These are phyloP conservation scores for Angomonas deanei DNA, from an alignment of 208 protist species.

Conservation along the genomic window DNA sequence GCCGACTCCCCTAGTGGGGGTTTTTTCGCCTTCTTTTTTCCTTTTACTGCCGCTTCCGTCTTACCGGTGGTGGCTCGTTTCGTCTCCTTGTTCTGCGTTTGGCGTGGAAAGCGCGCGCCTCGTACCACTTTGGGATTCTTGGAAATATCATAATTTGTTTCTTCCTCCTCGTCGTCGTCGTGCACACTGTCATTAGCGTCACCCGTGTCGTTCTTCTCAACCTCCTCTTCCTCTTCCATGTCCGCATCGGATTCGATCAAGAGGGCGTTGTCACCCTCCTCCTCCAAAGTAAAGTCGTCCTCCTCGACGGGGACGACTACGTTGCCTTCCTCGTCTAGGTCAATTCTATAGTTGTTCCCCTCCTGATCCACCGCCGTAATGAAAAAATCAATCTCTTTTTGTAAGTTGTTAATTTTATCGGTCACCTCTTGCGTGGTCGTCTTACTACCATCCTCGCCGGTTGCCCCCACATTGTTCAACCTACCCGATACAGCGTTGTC, in stretches of 20 bases:
- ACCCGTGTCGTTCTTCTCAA: slow-evolving; percentile 1
- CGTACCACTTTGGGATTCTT: not conserved
- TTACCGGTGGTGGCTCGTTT: not conserved
- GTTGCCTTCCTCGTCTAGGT: slow-evolving; percentile 31
- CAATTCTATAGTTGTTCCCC: slow-evolving; percentile 63
- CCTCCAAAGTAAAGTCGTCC: not conserved
- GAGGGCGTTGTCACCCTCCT: not conserved
- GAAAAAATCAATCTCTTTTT: slow-evolving; percentile 62
- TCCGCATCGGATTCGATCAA: not conserved
- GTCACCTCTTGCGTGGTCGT: slow-evolving; percentile 17
- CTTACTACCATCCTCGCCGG: not conserved
- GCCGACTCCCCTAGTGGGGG: not conserved
- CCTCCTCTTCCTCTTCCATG: not conserved
- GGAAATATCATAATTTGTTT: not conserved
- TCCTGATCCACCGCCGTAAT: slow-evolving; percentile 83
- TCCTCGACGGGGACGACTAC: slow-evolving; percentile 54
- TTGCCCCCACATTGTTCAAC: not conserved
- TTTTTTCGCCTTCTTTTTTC: not conserved
- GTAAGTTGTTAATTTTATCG: slow-evolving; percentile 33
- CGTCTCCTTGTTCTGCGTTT: not conserved
- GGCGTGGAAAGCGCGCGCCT: not conserved
- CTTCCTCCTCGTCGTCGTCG: not conserved
- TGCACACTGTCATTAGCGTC: not conserved
- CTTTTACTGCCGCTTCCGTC: not conserved
- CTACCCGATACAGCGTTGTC: not conserved